Conservation (phyloP, 805 yeast genomes). For the Starmerella etchellsii region DNA sequence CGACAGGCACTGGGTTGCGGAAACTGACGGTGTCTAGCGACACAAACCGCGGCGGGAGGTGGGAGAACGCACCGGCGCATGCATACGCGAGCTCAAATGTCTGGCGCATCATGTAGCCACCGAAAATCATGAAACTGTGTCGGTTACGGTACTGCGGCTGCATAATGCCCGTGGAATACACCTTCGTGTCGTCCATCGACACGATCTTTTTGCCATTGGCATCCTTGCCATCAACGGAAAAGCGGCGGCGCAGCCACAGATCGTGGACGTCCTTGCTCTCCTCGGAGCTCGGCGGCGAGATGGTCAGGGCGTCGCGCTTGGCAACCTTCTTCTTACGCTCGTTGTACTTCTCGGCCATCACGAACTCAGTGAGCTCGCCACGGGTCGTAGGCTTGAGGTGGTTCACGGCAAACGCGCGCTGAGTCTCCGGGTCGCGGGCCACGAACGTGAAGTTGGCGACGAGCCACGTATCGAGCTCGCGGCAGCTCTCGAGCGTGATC, state of each 20-base stretch:
- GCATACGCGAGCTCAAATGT: constrained; percentile 90
- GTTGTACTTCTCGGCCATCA: constrained; percentile 80
- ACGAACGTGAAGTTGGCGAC: constrained; percentile 91
- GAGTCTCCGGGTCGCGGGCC: constrained; percentile 89
- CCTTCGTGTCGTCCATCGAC: constrained; percentile 58
- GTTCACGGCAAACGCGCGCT: constrained; percentile 76
- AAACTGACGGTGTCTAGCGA: constrained; percentile 84
- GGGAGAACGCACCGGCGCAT: constrained; percentile 78
- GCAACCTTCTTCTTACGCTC: constrained; percentile 75
- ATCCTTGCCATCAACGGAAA: not conserved
- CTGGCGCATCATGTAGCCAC: constrained; percentile 86
- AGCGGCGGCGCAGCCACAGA: constrained; percentile 38
- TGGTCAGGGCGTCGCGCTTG: constrained; percentile 43
- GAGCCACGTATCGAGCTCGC: constrained; percentile 57
- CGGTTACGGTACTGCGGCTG: constrained; percentile 95
- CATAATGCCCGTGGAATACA: constrained; percentile 73
- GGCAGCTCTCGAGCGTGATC: constrained; percentile 44
- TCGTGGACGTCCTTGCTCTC: constrained; percentile 67
- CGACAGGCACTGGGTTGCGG: constrained; percentile 92
- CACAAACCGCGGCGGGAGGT: constrained; percentile 75
- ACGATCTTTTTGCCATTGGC: constrained; percentile 37
- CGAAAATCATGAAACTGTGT: constrained; percentile 88
- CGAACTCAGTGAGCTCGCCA: constrained; percentile 68
- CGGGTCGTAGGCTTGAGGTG: constrained; percentile 62
- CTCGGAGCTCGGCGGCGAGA: constrained; percentile 59